These are phyloP conservation scores for Cryptococcus wingfieldii DNA, from an alignment of 1,284 basidiomycete species.

Conservation along the genomic window DNA sequence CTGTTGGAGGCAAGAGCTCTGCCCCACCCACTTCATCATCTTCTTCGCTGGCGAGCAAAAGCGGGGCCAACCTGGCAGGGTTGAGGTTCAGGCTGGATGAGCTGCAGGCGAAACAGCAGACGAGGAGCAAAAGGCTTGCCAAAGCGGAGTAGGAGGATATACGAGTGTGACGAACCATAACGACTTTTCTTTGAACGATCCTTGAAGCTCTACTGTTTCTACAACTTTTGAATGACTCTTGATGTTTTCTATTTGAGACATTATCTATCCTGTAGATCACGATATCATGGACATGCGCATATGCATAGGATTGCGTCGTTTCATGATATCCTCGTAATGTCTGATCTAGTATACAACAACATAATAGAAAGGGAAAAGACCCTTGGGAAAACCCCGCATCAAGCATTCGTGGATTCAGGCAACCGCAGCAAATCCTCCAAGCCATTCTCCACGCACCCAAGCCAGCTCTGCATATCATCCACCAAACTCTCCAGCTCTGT, in stretches of 20 bases:
- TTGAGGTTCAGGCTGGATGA: conserved; percentile 24
- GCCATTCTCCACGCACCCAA: conserved; percentile 69
- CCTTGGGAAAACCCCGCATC: neutral
- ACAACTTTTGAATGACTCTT: no score
- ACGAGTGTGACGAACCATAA: neutral
- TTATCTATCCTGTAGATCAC: no score
- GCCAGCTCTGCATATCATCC: conserved; percentile 73
- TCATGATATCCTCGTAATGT: no score
- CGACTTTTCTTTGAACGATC: neutral
- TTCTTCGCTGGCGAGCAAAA: neutral
- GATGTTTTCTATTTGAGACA: no score
- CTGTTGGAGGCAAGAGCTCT: conserved; percentile 2
- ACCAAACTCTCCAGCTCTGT: conserved; percentile 69
- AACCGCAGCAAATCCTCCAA: conserved; percentile 55
- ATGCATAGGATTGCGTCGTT: no score
- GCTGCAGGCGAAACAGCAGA: conserved; percentile 21
- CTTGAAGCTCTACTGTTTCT: no score
- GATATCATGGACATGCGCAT: no score
- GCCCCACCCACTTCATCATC: conserved; percentile 3
- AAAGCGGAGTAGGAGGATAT: neutral
- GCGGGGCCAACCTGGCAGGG: conserved; percentile 10
- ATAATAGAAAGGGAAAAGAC: neutral
- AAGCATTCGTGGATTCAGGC: neutral
- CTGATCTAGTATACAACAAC: conserved; percentile 3
- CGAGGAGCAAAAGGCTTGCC: neutral